Evolutionary conservation across 176 grass and related monocot genomes (phyloP).

Genomic region (Carex kokanica): DNA sequence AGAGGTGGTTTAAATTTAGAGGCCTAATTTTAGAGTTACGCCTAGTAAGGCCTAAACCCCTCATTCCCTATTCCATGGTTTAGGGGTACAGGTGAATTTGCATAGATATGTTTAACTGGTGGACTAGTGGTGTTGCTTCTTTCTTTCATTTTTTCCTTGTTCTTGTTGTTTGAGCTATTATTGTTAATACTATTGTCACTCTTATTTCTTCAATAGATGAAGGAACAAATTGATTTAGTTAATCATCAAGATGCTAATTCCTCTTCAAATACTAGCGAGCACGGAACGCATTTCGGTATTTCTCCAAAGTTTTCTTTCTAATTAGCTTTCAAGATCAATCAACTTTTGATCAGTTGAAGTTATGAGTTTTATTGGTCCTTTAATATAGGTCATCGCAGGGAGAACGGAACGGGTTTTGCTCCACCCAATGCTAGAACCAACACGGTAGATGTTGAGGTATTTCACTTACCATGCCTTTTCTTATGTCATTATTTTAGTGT

Average conservation of each 20-base stretch:
- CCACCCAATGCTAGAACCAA: not conserved
- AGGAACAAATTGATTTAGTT: not conserved
- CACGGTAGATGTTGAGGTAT: not conserved
- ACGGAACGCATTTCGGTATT: not conserved
- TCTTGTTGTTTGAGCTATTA: not conserved
- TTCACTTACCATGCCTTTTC: not conserved
- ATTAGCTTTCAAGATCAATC: not conserved
- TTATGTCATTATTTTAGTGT: not conserved
- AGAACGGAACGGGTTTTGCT: not conserved
- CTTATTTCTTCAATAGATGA: not conserved
- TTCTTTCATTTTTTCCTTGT: not conserved
- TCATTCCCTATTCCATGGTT: no score
- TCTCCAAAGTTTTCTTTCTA: not conserved
- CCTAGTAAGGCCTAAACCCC: no score
- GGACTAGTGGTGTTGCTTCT: not conserved
- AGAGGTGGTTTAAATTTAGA: no score
- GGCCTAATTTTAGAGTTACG: no score
- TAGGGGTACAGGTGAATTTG: not conserved
- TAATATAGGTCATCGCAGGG: not conserved
- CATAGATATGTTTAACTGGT: not conserved
- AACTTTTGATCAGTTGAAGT: not conserved
- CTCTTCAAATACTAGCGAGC: not conserved
- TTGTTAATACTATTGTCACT: not conserved
- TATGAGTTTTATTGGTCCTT: not conserved
- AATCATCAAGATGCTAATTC: not conserved